These are phyloP conservation scores for Exophiala calicioides DNA, from an alignment of 2,329 filamentous ascomycete genomes.

Conservation along the genomic window DNA sequence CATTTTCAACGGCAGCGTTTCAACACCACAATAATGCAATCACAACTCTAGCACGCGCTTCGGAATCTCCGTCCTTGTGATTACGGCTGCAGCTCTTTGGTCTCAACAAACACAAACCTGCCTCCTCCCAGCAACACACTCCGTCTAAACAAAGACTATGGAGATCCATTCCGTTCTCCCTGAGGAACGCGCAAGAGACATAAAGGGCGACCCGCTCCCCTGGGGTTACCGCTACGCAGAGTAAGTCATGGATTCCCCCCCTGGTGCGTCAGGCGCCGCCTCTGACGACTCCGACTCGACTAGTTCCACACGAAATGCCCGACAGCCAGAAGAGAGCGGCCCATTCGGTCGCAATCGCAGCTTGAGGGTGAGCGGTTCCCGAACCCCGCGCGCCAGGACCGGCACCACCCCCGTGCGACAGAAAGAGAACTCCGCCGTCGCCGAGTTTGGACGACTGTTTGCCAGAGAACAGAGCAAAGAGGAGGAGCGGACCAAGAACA, in stretches of 20 bases:
- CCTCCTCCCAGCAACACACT: not conserved
- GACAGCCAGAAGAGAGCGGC: constrained; percentile 61
- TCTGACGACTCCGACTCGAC: constrained; percentile 15
- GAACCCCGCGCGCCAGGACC: constrained; percentile 58
- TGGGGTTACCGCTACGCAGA: constrained; percentile 65
- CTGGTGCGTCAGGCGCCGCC: not conserved
- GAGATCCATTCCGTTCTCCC: constrained; percentile 67
- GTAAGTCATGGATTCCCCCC: constrained; percentile 43
- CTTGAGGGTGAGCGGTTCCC: constrained; percentile 43
- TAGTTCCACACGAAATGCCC: constrained; percentile 51
- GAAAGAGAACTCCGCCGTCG: constrained; percentile 56
- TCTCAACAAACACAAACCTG: not conserved
- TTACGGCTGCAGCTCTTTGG: not conserved
- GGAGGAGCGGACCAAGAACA: constrained; percentile 20
- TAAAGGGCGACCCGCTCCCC: constrained; percentile 60
- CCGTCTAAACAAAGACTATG: constrained; percentile 42
- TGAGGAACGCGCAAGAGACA: constrained; percentile 61
- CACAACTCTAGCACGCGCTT: too few species aligned
- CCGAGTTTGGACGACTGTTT: constrained; percentile 49
- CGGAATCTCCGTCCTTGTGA: not conserved
- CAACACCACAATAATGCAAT: too few species aligned
- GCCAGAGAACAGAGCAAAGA: constrained; percentile 48
- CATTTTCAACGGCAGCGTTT: not conserved
- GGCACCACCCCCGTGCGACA: constrained; percentile 55
- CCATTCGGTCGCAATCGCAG: constrained; percentile 59